Evolutionary conservation across 1,139 yeast species (phyloP).

Genomic region (Taphrina deformans): DNA sequence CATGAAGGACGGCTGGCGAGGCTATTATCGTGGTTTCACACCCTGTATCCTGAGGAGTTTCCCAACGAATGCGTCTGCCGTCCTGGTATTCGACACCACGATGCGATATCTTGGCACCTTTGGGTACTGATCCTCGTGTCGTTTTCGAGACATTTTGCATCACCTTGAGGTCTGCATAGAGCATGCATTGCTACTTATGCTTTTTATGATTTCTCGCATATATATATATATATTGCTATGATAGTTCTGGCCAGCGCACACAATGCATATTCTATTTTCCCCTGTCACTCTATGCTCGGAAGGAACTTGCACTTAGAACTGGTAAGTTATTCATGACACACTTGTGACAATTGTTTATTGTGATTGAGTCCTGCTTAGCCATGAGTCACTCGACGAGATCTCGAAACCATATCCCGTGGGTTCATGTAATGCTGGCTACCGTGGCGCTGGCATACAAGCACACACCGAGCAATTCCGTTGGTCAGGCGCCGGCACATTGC

Average conservation of each 20-base stretch:
- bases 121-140: constrained; percentile 5
- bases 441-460: no score
- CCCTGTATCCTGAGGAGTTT: constrained; percentile 68
- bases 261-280: neutral
- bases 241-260: neutral
- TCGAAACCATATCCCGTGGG: no score
- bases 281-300: neutral
- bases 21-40: constrained; percentile 59
- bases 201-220: neutral
- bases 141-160: no score
- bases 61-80: constrained; percentile 92
- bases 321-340: no score
- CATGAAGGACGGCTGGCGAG: constrained; percentile 60
- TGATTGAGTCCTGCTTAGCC: no score
- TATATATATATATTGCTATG: neutral
- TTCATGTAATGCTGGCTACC: no score
- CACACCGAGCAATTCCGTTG: no score
- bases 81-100: constrained; percentile 84
- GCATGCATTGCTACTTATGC: no score
- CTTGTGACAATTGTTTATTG: no score
- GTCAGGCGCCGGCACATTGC: no score
- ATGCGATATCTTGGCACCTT: constrained; percentile 51
- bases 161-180: neutral
- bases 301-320: no score
- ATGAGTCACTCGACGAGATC: no score